Evolutionary conservation across 2,329 filamentous ascomycete species (phyloP), one percentile per base, ranked within the genome.

Genomic region (Alternaria consortialis): DNA sequence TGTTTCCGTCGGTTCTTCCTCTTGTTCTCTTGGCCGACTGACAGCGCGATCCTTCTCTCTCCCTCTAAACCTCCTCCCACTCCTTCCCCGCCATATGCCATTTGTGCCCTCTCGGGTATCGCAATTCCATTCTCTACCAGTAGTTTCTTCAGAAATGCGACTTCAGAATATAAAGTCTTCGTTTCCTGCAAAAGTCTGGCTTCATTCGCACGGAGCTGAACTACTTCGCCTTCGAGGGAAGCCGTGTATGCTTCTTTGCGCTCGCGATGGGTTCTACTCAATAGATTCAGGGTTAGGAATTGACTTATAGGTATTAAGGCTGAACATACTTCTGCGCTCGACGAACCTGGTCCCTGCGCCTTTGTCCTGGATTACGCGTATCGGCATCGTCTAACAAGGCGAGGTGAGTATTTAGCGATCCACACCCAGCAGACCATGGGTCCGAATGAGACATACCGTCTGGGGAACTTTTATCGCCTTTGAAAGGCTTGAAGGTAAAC

Each of bases 321-420:
- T 13, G 12, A 12, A 48, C 34, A 6, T 53, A 76, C 73, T 65
- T 70, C 58, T 80, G 77, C 8, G 77, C 77, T 53, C 67, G 72
- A 12, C 77, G 75, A n/a, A 79, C 68, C 65, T 80, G 77, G 36
- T 80, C 77, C 46, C 74, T 69, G 20, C 77, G 72, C 55, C 70
- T 77, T 53, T 66, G 63, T 5, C 29, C 46, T 7, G 37, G 46
- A 31, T 32, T 52, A 15, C 61, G 47, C 12, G 57, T 42, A 15
- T 60, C 56, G 5, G 29, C 44, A 31, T 53, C 17, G 36, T 53
- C 36, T 42, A 29, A 31, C 3, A 31, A 6, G n/a, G 17, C 8
- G 9, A 20, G 4, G 43, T 23, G 13, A 3, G 13, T 43, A 12
- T 23, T 47, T 47, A 47, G 44, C 44, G n/a, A 47, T 31, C n/a